Base-by-base conservation (phyloP, 2,329 filamentous ascomycete species). In the Neopestalotiopsis sp. region DNA sequence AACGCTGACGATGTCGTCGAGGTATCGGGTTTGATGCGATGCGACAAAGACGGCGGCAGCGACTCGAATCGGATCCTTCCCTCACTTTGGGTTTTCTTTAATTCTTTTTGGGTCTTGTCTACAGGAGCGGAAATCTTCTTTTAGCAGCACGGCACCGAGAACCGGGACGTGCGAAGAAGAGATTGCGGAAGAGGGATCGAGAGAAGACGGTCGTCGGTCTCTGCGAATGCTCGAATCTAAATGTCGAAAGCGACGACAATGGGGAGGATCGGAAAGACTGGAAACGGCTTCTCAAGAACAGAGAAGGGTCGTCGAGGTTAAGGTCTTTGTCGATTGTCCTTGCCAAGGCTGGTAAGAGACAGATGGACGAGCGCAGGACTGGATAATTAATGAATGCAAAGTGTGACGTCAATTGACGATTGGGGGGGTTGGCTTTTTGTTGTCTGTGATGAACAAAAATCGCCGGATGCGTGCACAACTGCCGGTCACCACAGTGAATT, bases 111-210 rank as follows among this genome's bases (percentile, higher is more conserved):
- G 68, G 67, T 73, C 73, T 76, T 75, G 70, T 78, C 74, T 78
- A 75, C 74, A 70, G 73, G 70, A 73, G 72, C 71, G 69, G 71
- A 14, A 66, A 38, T 62, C 59, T 62, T 76, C 71, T 38, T 28
- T 53, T 72, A 73, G 69, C 72, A 76, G 77, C 77, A 79, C 77
- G 75, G 75, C 77, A 77, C 76, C 74, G 75, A 75, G 74, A 73
- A 65, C 61, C 58, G 67, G 59, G 32, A 20, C 49, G 57, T 28
- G n/a, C 49, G 65, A 69, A 58, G 63, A 56, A 30, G 6, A 12
- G 28, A 38, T 34, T 38, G 63, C 12, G 49, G 63, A 28, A 56
- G 49, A 32, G 28, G n/a, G 45, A 24, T 28, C 32, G 61, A 63
- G 45, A 53, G 45, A 53, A 53, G 45, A 53, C 45, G 62, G 30